These are phyloP conservation scores for Solanum ossicruentum DNA, from an alignment of 257 asterid genomes.

Conservation along the genomic window DNA sequence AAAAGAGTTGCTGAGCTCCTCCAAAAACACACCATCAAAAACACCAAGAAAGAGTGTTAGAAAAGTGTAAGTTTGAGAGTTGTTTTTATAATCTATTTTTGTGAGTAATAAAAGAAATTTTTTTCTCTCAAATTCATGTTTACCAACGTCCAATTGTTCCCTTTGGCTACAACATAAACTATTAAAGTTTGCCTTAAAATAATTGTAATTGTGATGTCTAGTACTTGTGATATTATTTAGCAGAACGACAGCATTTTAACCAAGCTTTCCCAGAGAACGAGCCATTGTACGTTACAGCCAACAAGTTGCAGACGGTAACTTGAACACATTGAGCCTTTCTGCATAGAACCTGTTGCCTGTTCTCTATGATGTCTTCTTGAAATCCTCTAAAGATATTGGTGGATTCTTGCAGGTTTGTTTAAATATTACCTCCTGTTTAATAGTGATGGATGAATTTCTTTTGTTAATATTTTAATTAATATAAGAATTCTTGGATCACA, in stretches of 20 bases:
- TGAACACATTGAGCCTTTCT: conserved; percentile 47
- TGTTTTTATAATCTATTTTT: too few species aligned
- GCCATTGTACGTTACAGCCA: conserved; percentile 43
- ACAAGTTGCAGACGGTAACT: conserved; percentile 48
- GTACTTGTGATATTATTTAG: not conserved
- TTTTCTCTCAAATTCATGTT: too few species aligned
- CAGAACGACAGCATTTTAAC: conserved; percentile 52
- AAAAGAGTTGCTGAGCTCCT: too few species aligned
- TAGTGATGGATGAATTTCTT: not conserved
- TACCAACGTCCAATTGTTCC: too few species aligned
- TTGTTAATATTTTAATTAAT: not conserved
- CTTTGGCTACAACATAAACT: too few species aligned
- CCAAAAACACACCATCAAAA: too few species aligned
- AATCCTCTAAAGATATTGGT: conserved; percentile 51
- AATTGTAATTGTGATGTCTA: too few species aligned
- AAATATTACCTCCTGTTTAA: not conserved
- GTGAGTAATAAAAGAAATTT: too few species aligned
- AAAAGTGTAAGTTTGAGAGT: too few species aligned
- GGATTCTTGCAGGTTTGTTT: conserved; percentile 58
- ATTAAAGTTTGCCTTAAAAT: too few species aligned
- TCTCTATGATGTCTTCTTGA: conserved; percentile 40
- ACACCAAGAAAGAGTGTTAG: too few species aligned
- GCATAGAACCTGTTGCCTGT: conserved; percentile 38
- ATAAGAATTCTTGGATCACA: not conserved
- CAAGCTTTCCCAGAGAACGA: conserved; percentile 35